Base-by-base conservation (phyloP, 352 stramenopile species). In the Globisporangium paddicum region DNA sequence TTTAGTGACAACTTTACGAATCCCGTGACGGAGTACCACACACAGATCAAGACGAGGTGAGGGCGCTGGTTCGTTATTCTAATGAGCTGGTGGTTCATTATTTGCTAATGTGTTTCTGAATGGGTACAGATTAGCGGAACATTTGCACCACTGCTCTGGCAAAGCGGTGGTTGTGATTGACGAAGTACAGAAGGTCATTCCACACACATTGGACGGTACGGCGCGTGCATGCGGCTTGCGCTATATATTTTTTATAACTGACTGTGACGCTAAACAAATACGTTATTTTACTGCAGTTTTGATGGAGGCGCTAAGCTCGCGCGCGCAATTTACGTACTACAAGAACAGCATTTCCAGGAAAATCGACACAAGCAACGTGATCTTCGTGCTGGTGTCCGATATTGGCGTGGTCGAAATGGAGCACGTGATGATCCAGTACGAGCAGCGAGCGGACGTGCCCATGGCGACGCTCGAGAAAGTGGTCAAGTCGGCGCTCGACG, bases 181-280 rank as follows among this genome's bases (percentile, higher is more conserved):
- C 56, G 89, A 97, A 75, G 81, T 97, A 28, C 88, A 97, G 57
- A 97, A 96, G 63, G 85, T 95, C 45, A 85, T 96, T 50, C 88
- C 88, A 14, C 85, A 93, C 49, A 96, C 89, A 1, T 71, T 96
- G 16, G 87, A 96, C 44, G 86, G 81, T 90, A 68, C 26, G 63
- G 34, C 25, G 28, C 35, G 30, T 53, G 26, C 6, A 32, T 6
- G 3, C 28, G 28, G 32, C 0, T 37, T 26, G 23, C 8, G 41
- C 10, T 8, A 25, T 16, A 14, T 50, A 32, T 19, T 50, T 5
- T 18, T 52, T n/a, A n/a, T n/a, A 25, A 14, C 45, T 44, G 13
- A 18, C 16, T 11, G 13, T 44, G 38, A 49, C 13, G 7, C 3
- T 16, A 50, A 28, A n/a, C n/a, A 34, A 21, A 28, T 37, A 2